A percentile compares a stretch with the other conserved stretches of the same genome.
These are phyloP conservation scores for Trapa incisa DNA, from an alignment of 345 rosid genomes.

Conservation along the genomic window DNA sequence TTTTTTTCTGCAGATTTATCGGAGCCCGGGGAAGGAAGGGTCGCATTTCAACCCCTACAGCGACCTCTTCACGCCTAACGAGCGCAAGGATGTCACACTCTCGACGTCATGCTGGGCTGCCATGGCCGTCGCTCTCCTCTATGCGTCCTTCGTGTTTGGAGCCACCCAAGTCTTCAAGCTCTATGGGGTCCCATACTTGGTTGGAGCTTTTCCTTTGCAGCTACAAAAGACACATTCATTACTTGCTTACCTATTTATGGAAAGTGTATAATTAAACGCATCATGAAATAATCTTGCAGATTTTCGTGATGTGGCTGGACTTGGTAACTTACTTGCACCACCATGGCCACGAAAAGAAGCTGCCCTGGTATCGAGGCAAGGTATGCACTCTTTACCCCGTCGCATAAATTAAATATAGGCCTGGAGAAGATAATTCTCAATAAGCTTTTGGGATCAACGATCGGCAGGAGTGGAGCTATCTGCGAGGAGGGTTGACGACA, in stretches of 20 bases:
- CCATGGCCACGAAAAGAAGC: slow-evolving; percentile 63
- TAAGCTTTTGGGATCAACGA: too few species aligned
- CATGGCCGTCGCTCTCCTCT: slow-evolving; percentile 22
- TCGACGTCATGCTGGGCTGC: slow-evolving; percentile 26
- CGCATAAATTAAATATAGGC: too few species aligned
- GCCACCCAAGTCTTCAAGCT: slow-evolving; percentile 35
- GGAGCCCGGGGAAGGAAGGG: slow-evolving; percentile 39
- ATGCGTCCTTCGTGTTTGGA: slow-evolving; percentile 16
- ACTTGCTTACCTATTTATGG: too few species aligned
- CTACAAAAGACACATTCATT: too few species aligned
- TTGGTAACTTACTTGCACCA: slow-evolving; percentile 79
- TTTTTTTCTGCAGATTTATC: not conserved
- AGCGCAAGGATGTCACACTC: slow-evolving; percentile 24
- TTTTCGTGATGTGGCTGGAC: slow-evolving; percentile 75
- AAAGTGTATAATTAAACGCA: too few species aligned
- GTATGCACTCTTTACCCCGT: slow-evolving; percentile 17
- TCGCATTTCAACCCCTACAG: slow-evolving; percentile 32
- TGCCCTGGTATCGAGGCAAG: slow-evolving; percentile 95
- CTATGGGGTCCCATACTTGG: slow-evolving; percentile 69
- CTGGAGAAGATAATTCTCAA: too few species aligned
- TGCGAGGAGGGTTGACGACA: slow-evolving; percentile 85
- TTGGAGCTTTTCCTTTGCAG: not conserved
- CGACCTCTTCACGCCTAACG: slow-evolving; percentile 23
- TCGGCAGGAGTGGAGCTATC: slow-evolving; percentile 67
- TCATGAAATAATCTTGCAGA: slow-evolving; percentile 17